Conservation (phyloP, 192 early-diverging fungal genomes). For the Backusella westeae region DNA sequence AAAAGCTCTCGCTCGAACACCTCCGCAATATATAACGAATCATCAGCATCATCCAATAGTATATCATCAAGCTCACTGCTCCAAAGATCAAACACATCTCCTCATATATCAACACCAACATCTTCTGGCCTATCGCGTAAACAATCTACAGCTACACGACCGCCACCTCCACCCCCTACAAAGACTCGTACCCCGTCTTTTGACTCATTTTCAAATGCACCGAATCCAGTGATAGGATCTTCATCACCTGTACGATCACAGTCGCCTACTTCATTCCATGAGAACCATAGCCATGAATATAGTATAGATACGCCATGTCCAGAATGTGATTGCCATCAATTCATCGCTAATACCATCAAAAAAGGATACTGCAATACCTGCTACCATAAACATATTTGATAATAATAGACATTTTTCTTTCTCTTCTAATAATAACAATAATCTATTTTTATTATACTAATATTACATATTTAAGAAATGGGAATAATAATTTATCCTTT, state of each 20-base stretch:
- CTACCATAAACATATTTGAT: conserved; percentile 4
- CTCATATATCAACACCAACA: neutral
- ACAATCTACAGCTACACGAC: neutral
- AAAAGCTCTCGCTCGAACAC: neutral
- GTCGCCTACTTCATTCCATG: neutral
- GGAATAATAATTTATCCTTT: neutral
- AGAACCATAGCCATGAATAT: neutral
- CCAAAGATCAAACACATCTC: neutral
- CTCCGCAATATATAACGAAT: conserved; percentile 6
- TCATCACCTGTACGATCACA: neutral
- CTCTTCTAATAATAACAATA: neutral
- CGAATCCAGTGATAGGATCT: neutral
- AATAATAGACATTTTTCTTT: neutral
- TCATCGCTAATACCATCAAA: conserved; percentile 2
- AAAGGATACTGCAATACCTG: conserved; percentile 8
- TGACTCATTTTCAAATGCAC: neutral
- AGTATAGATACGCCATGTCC: neutral
- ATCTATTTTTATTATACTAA: conserved; percentile 5
- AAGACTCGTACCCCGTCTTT: neutral
- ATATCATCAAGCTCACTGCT: neutral
- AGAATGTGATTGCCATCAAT: conserved; percentile 8
- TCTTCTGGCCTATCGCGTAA: neutral
- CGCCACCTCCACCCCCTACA: neutral
- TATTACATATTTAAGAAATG: neutral
- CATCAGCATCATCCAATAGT: neutral